A percentile compares a stretch with the other conserved stretches of the same genome.
Conservation (phyloP, 2,329 filamentous ascomycete genomes). For the Talaromyces sp. region DNA sequence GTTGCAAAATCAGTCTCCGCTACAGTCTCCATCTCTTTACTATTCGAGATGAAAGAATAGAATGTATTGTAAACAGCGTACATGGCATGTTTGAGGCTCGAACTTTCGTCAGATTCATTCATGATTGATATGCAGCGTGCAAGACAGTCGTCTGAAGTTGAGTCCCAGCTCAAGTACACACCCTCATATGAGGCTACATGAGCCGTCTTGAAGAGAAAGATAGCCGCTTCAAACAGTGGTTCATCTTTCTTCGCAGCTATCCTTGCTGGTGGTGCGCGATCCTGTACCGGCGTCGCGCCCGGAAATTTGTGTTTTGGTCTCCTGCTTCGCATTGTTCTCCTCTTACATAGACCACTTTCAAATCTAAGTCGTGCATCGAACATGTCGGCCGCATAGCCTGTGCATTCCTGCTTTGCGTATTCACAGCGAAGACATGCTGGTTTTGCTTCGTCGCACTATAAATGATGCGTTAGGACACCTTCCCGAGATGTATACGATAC, state of each 20-base stretch:
- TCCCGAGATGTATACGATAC: no score
- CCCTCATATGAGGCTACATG: background rate
- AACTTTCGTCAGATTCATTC: background rate
- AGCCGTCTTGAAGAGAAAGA: background rate
- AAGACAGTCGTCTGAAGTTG: background rate
- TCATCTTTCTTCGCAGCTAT: background rate
- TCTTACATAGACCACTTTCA: background rate
- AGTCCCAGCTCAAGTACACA: background rate
- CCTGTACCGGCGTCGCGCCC: no score
- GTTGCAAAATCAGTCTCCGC: slow-evolving; percentile 3
- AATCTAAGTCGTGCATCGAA: background rate
- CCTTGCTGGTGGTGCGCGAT: background rate
- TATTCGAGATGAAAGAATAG: background rate
- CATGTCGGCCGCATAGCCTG: background rate
- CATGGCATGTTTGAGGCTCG: background rate
- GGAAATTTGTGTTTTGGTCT: background rate
- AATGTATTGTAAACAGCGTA: slow-evolving; percentile 5
- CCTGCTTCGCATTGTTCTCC: background rate
- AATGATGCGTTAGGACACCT: no score
- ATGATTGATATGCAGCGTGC: slow-evolving; percentile 3
- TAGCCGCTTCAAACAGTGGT: background rate
- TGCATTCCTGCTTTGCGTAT: background rate
- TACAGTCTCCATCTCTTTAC: background rate
- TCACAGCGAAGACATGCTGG: slow-evolving; percentile 5
- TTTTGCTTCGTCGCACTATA: slow-evolving; percentile 10